A percentile compares a stretch with the other conserved stretches of the same genome.
Evolutionary conservation across 208 protist genomes (phyloP).

Genomic region (Crithidia sp.): DNA sequence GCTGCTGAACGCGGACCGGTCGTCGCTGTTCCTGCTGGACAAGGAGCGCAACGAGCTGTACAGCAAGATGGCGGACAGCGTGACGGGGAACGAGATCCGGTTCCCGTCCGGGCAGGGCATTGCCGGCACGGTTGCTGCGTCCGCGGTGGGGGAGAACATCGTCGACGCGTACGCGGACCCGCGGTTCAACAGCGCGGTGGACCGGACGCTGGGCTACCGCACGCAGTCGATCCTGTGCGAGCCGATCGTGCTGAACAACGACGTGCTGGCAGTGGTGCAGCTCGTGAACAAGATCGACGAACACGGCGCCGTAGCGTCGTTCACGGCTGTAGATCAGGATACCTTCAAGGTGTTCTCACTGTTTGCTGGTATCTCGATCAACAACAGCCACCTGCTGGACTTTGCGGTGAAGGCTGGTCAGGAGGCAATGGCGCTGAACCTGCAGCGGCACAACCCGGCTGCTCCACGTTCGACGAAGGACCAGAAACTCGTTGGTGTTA

Average conservation of each 20-base stretch:
- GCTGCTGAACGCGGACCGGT: slow-evolving; percentile 72
- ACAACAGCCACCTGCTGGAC: slow-evolving; percentile 83
- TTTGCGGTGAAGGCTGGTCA: slow-evolving; percentile 79
- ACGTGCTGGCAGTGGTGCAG: slow-evolving; percentile 88
- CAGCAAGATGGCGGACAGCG: slow-evolving; percentile 72
- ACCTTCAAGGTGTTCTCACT: slow-evolving; percentile 83
- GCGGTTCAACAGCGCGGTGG: slow-evolving; percentile 79
- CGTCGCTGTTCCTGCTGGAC: slow-evolving; percentile 79
- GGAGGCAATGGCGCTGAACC: slow-evolving; percentile 77
- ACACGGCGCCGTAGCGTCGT: slow-evolving; percentile 54
- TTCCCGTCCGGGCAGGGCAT: slow-evolving; percentile 81
- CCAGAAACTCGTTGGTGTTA: slow-evolving; percentile 39
- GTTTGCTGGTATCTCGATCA: slow-evolving; percentile 87
- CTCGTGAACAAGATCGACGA: slow-evolving; percentile 82
- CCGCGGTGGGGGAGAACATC: slow-evolving; percentile 75
- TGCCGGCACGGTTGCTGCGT: slow-evolving; percentile 70
- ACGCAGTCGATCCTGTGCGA: slow-evolving; percentile 83
- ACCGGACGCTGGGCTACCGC: slow-evolving; percentile 79
- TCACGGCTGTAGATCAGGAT: slow-evolving; percentile 58
- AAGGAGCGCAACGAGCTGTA: slow-evolving; percentile 88
- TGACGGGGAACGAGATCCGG: slow-evolving; percentile 69
- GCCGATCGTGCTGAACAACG: slow-evolving; percentile 81
- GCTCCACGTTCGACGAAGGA: slow-evolving; percentile 1
- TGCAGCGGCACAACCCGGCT: slow-evolving; percentile 32
- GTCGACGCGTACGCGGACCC: slow-evolving; percentile 73